phyloP scores from a whole-genome alignment of 2,329 filamentous ascomycete genomes.

The Xylaria sp. region DNA sequence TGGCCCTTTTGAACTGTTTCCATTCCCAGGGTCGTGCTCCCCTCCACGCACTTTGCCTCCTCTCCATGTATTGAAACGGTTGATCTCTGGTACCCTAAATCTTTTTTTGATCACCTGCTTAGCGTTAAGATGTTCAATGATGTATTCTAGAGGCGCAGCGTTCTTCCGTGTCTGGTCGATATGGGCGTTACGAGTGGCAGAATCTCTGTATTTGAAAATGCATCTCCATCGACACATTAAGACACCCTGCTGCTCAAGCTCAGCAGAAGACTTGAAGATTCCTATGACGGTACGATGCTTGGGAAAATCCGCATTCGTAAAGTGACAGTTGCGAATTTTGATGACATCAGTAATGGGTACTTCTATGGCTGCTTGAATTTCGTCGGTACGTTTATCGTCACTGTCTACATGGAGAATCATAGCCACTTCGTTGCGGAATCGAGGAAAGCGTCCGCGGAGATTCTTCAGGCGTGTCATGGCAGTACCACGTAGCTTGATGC shows the following conservation, averaged over 20 bases:
- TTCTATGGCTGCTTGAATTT: conserved; percentile 44
- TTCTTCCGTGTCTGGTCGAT: conserved; percentile 30
- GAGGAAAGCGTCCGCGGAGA: conserved; percentile 43
- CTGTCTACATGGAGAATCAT: conserved; percentile 44
- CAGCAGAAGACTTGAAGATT: conserved; percentile 34
- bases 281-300: conserved; percentile 35
- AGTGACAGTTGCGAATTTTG: conserved; percentile 43
- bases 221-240: conserved; percentile 52
- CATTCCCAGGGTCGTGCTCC: conserved; percentile 33
- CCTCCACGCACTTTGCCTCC: conserved; percentile 45
- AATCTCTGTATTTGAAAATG: conserved; percentile 43
- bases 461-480: conserved; percentile 45
- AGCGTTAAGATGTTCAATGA: conserved; percentile 42
- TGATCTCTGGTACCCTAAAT: conserved; percentile 44
- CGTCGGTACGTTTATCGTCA: conserved; percentile 41
- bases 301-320: conserved; percentile 50
- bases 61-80: conserved; percentile 41
- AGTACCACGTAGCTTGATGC: conserved; percentile 44
- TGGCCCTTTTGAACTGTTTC: conserved; percentile 20
- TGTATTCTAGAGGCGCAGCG: conserved; percentile 41
- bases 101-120: conserved; percentile 45
- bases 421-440: conserved; percentile 47
- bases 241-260: conserved; percentile 47
- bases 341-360: conserved; percentile 41
- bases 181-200: conserved; percentile 36